Percentiles rank a stretch among this genome's conserved stretches.
These are phyloP conservation scores for Rhizophlyctis rosea DNA, from an alignment of 192 early-diverging fungal species.

Conservation along the genomic window DNA sequence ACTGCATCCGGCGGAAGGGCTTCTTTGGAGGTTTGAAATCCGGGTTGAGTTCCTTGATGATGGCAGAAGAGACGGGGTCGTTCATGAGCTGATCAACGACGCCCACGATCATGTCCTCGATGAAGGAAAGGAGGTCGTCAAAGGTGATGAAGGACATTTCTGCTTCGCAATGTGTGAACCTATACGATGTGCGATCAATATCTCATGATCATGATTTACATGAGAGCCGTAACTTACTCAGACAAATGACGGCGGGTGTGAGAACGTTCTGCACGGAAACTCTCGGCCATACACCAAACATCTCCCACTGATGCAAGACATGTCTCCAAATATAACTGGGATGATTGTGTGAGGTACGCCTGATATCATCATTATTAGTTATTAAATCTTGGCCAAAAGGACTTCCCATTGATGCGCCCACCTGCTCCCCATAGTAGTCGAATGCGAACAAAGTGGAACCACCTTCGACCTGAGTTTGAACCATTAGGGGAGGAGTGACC, in stretches of 20 bases:
- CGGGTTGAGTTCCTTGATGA: slow-evolving; percentile 90
- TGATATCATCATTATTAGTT: slow-evolving; percentile 13
- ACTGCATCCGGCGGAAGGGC: slow-evolving; percentile 95
- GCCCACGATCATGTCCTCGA: slow-evolving; percentile 78
- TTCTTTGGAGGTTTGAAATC: slow-evolving; percentile 74
- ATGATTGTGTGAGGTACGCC: slow-evolving; percentile 97
- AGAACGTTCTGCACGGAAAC: slow-evolving; percentile 96
- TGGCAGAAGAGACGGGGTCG: slow-evolving; percentile 68
- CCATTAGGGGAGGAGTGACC: slow-evolving; percentile 98
- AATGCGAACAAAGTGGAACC: slow-evolving; percentile 92
- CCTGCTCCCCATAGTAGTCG: slow-evolving; percentile 93
- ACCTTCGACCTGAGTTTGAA: slow-evolving; percentile 99
- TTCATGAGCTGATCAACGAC: slow-evolving; percentile 73
- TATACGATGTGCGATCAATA: too few species aligned
- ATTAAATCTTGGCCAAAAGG: too few species aligned
- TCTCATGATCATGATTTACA: too few species aligned
- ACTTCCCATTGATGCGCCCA: slow-evolving; percentile 22
- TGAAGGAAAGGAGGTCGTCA: slow-evolving; percentile 77
- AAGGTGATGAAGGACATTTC: slow-evolving; percentile 95
- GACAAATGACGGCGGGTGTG: slow-evolving; percentile 95
- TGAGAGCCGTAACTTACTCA: slow-evolving; percentile 40
- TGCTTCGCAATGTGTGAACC: slow-evolving; percentile 93
- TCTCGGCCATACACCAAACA: slow-evolving; percentile 94
- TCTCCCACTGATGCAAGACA: slow-evolving; percentile 91
- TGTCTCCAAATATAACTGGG: slow-evolving; percentile 98